Conservation (phyloP, 129 eudicot genomes). For the Flaveria ramosissima region DNA sequence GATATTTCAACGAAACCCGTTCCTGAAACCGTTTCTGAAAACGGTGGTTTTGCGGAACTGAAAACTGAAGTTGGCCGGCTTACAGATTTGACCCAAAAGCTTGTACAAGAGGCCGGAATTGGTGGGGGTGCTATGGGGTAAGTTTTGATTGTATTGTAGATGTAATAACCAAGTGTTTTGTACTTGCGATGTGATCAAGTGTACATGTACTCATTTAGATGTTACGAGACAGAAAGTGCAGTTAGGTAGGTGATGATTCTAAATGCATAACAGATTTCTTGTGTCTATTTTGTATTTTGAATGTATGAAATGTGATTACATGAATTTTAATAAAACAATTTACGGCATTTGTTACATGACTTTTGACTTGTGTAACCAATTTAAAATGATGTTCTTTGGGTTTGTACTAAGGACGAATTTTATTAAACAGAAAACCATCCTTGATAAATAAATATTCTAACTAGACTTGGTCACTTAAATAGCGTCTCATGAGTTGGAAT, state of each 20-base stretch:
- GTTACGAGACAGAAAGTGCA: neutral
- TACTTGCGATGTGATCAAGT: neutral
- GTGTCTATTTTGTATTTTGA: neutral
- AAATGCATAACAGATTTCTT: too few relatives aligned
- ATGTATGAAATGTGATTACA: too few relatives aligned
- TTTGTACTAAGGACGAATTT: too few relatives aligned
- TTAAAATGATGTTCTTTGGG: too few relatives aligned
- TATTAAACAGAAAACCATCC: too few relatives aligned
- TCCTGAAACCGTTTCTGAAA: conserved; percentile 20
- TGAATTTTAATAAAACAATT: too few relatives aligned
- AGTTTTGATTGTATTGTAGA: conserved; percentile 23
- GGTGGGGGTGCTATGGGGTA: conserved; percentile 20
- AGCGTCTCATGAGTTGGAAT: too few relatives aligned
- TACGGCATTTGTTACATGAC: too few relatives aligned
- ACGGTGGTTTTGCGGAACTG: conserved; percentile 41
- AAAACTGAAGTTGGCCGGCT: conserved; percentile 64
- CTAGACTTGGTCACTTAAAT: too few relatives aligned
- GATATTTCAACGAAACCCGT: neutral
- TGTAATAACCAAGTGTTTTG: conserved; percentile 9
- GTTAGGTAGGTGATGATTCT: neutral
- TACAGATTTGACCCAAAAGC: conserved; percentile 62
- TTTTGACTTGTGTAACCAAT: too few relatives aligned
- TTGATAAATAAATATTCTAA: too few relatives aligned
- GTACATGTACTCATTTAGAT: neutral
- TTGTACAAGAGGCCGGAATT: conserved; percentile 69